Percentiles rank a stretch among this genome's conserved stretches.
Evolutionary conservation across 2,329 filamentous ascomycete species (phyloP).

Genomic region (Colletotrichum tofieldiae): DNA sequence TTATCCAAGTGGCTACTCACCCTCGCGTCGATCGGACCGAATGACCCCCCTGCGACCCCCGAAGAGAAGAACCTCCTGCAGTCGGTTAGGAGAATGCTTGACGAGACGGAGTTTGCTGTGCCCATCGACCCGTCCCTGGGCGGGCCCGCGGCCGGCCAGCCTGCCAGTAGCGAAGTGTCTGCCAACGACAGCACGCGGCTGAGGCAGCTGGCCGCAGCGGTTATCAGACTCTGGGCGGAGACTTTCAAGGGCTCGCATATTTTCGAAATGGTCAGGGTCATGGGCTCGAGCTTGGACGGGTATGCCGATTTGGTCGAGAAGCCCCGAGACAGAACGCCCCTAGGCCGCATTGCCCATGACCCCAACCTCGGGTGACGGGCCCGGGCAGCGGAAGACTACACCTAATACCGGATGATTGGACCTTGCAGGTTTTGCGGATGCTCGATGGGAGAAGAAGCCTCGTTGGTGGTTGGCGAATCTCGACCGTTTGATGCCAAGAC

Average conservation of each 20-base stretch:
- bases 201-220: conserved; percentile 70
- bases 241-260: conserved; percentile 75
- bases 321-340: conserved; percentile 63
- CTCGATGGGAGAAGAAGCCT: neutral
- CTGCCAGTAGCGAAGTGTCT: conserved; percentile 59
- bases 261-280: conserved; percentile 72
- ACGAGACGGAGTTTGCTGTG: conserved; percentile 75
- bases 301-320: conserved; percentile 73
- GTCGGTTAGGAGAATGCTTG: conserved; percentile 71
- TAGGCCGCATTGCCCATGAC: conserved; percentile 53
- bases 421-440: neutral
- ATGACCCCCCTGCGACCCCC: conserved; percentile 63
- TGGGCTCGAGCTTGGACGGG: conserved; percentile 70
- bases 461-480: neutral
- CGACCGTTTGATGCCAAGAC: conserved; percentile 26
- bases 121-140: conserved; percentile 71
- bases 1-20: conserved; percentile 75
- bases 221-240: conserved; percentile 74
- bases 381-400: neutral
- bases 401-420: neutral
- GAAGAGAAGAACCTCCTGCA: conserved; percentile 71
- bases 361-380: conserved; percentile 32
- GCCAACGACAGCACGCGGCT: conserved; percentile 67
- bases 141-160: conserved; percentile 54
- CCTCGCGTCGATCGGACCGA: conserved; percentile 66